Evolutionary conservation across 331 rosid genomes (phyloP), one percentile per base, ranked within the genome.

Genomic region (Quercus phellos): DNA sequence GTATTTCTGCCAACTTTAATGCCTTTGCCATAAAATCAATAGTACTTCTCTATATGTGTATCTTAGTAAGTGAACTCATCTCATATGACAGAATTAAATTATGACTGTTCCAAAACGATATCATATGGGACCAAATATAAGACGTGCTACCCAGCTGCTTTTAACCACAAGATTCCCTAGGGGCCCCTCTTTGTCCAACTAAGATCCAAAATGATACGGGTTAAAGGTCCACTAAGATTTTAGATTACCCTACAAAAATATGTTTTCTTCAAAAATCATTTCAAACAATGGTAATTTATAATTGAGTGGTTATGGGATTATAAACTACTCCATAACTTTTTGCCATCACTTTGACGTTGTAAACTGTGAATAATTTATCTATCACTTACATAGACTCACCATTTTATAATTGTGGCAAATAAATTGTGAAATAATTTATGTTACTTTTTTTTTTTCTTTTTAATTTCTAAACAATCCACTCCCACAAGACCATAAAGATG

Each of bases 101-200:
- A 50, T 59, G 22, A 72, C 51, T 60, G 77, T 78, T 50, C 16
- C 27, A 59, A 22, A 79, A 53, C 60, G 42, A 53, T 1, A 54
- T 75, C 50, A 51, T 14, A 70, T 13, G 35, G 42, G 58, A 54
- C 26, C 66, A 72, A 81, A 66, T 46, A 66, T 27, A 46, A 11
- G 64, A 73, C 78, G 60, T 26, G 42, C 32, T 77, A 9, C 64
- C 51, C 68, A 53, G 29, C 43, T 79, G 61, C 46, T 5, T 42
- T 70, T 70, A 38, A 76, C 84, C 35, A 69, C 84, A 27, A 74
- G 79, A 75, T 75, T 80, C 77, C 61, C 42, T 80, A 8, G 46
- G 46, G 59, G 68, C 59, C 63, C 73, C 54, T 59, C 42, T 32
- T 32, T 56, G 24, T 61, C 82, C 72, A 55, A 60, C 43, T 51